Conservation (phyloP, 2,329 filamentous ascomycete genomes). For the Stemphylium vesicarium region DNA sequence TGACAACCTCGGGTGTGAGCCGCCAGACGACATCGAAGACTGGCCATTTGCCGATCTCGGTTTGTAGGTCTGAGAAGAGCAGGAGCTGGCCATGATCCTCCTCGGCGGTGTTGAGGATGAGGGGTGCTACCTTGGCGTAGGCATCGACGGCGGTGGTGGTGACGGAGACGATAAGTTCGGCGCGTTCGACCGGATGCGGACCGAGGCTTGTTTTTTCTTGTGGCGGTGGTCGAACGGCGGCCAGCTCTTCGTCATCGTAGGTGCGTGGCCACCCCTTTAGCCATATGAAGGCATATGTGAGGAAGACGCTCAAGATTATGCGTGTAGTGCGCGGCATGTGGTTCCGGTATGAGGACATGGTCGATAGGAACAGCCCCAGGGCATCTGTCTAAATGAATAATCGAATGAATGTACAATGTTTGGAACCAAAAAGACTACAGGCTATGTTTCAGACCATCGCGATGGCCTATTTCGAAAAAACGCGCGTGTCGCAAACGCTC, state of each 20-base stretch:
- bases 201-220: conserved; percentile 19
- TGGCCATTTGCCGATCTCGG: conserved; percentile 41
- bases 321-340: conserved; percentile 32
- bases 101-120: conserved; percentile 29
- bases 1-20: conserved; percentile 37
- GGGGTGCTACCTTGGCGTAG: conserved; percentile 59
- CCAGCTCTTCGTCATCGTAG: conserved; percentile 44
- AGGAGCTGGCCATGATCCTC: conserved; percentile 46
- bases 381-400: conserved; percentile 14
- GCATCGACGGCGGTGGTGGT: conserved; percentile 64
- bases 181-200: conserved; percentile 28
- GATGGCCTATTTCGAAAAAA: conserved; percentile 1
- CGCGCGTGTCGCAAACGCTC: conserved; percentile 3
- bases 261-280: conserved; percentile 41
- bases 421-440: background rate
- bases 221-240: conserved; percentile 25
- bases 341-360: conserved; percentile 31
- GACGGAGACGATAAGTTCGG: conserved; percentile 59
- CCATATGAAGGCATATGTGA: conserved; percentile 40
- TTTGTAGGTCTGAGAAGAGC: conserved; percentile 49
- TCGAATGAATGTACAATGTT: background rate
- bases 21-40: conserved; percentile 49
- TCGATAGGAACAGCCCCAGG: conserved; percentile 16
- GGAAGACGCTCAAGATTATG: conserved; percentile 23
- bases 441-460: conserved; percentile 11